These are phyloP conservation scores for Paramecium tetraurelia DNA, from an alignment of 73 alveolate species.

Conservation along the genomic window DNA sequence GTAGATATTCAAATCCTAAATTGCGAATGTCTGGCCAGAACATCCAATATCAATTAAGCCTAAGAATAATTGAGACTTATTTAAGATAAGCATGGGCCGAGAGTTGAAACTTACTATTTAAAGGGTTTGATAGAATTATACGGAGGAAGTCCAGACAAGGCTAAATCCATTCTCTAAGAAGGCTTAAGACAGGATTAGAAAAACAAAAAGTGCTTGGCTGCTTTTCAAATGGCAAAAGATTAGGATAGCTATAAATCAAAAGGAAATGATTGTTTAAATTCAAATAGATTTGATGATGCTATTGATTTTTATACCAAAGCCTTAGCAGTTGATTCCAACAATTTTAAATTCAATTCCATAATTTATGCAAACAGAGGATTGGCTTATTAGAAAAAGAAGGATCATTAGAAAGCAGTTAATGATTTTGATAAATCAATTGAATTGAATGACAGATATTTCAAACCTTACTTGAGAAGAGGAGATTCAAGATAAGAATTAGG, in stretches of 20 bases:
- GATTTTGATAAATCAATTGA: constrained; percentile 87
- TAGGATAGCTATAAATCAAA: constrained; percentile 78
- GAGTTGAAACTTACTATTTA: constrained; percentile 39
- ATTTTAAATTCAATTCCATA: constrained; percentile 77
- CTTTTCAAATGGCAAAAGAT: constrained; percentile 67
- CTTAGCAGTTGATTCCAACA: constrained; percentile 83
- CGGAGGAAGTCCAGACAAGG: constrained; percentile 67
- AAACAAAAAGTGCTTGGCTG: constrained; percentile 64
- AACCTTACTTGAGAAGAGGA: constrained; percentile 93
- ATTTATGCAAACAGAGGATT: constrained; percentile 89
- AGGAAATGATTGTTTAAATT: constrained; percentile 80
- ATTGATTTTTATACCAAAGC: constrained; percentile 88
- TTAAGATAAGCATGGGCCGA: constrained; percentile 21
- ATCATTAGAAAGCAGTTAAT: constrained; percentile 82
- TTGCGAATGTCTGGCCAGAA: neutral
- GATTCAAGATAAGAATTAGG: constrained; percentile 78
- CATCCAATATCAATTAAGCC: constrained; percentile 13
- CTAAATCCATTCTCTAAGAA: constrained; percentile 69
- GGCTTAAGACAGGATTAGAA: constrained; percentile 83
- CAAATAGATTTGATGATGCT: constrained; percentile 79
- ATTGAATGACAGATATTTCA: constrained; percentile 82
- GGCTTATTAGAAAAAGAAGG: constrained; percentile 76
- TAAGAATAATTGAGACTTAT: neutral
- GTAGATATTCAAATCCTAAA: neutral
- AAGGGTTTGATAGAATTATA: constrained; percentile 50